These are phyloP conservation scores for Perilla frutescens DNA, from an alignment of 257 asterid species.

Conservation along the genomic window DNA sequence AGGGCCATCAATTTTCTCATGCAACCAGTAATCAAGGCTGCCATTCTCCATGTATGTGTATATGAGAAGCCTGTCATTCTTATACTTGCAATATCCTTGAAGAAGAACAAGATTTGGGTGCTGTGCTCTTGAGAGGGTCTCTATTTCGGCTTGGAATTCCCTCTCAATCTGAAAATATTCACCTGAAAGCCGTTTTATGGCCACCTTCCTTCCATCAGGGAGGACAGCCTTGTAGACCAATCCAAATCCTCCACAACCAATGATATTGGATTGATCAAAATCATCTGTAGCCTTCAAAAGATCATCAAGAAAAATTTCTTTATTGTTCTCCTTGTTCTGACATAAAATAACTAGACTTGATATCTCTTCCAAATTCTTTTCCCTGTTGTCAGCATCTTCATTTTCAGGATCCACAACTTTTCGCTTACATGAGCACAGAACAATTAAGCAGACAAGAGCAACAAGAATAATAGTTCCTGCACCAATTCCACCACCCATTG, in stretches of 20 bases:
- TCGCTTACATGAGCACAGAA: slow-evolving; percentile 42
- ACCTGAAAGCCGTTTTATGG: slow-evolving; percentile 79
- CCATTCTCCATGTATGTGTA: slow-evolving; percentile 91
- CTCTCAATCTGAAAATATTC: slow-evolving; percentile 74
- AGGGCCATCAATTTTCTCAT: slow-evolving; percentile 69
- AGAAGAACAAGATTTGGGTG: slow-evolving; percentile 81
- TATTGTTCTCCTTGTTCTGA: slow-evolving; percentile 51
- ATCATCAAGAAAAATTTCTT: slow-evolving; percentile 61
- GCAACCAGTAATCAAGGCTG: slow-evolving; percentile 86
- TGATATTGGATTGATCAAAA: slow-evolving; percentile 76
- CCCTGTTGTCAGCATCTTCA: slow-evolving; percentile 34
- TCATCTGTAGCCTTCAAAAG: slow-evolving; percentile 63
- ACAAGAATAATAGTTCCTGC: slow-evolving; percentile 53
- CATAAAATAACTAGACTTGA: slow-evolving; percentile 65
- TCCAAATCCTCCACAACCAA: slow-evolving; percentile 93
- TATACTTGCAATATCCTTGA: slow-evolving; percentile 75
- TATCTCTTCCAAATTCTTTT: slow-evolving; percentile 51
- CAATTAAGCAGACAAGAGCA: slow-evolving; percentile 46
- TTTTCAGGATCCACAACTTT: slow-evolving; percentile 50
- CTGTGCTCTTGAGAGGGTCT: slow-evolving; percentile 72
- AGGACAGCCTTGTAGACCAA: slow-evolving; percentile 76
- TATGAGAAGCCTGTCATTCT: slow-evolving; percentile 66
- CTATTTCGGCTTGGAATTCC: slow-evolving; percentile 84
- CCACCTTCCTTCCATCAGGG: slow-evolving; percentile 69
- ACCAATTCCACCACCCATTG: slow-evolving; percentile 63